Conservation (phyloP, 305 asterid species). For the Ajuga reptans region DNA sequence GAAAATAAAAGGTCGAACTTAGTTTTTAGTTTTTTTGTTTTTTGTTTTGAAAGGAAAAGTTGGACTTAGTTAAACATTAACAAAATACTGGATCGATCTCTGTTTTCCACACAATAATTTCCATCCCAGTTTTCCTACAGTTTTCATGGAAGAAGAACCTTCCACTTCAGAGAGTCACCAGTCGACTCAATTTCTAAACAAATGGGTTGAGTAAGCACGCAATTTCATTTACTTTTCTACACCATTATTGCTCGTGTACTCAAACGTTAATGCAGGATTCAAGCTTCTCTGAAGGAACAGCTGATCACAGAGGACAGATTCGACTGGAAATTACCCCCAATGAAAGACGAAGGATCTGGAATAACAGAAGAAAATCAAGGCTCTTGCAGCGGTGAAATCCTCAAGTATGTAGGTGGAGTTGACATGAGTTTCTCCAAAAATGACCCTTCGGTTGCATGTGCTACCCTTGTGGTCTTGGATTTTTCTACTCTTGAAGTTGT, state of each 20-base stretch:
- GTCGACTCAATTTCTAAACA: conserved; percentile 21
- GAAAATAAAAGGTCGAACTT: too few species aligned
- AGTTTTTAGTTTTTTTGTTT: too few species aligned
- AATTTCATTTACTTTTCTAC: not conserved
- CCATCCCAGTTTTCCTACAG: not conserved
- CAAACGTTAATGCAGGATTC: conserved; percentile 38
- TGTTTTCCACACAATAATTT: not conserved
- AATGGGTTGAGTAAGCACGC: conserved; percentile 43
- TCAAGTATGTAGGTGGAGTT: conserved; percentile 71
- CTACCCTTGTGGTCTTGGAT: conserved; percentile 54
- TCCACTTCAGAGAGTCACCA: conserved; percentile 16
- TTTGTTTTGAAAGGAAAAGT: too few species aligned
- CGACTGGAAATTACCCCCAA: conserved; percentile 47
- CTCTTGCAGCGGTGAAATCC: conserved; percentile 21
- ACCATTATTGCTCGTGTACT: not conserved
- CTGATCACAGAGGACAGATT: conserved; percentile 50
- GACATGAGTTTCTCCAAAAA: conserved; percentile 75
- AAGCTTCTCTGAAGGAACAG: conserved; percentile 53
- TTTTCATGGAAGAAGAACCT: conserved; percentile 22
- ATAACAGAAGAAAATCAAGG: conserved; percentile 19
- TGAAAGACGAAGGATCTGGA: not conserved
- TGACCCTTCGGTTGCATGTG: conserved; percentile 71
- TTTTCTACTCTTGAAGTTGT: conserved; percentile 46
- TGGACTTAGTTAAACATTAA: too few species aligned
- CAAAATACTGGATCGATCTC: too few species aligned